Percentiles rank a stretch among this genome's conserved stretches.
phyloP scores from a whole-genome alignment of 768 basidiomycete species.

The Porphyrellus cyaneotinctus region DNA sequence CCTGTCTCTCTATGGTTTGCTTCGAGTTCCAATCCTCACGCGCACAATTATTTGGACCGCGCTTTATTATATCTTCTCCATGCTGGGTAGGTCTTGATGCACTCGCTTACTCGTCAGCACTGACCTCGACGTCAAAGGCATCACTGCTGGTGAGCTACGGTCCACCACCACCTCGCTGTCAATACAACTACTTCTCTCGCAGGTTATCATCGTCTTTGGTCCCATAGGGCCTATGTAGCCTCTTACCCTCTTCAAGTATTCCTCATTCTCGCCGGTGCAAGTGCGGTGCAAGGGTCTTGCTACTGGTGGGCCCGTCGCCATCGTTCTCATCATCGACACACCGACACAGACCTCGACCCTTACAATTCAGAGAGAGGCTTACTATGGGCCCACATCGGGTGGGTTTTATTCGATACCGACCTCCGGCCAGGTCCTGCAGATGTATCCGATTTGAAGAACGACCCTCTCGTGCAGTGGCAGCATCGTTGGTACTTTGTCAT shows the following conservation, averaged over 20 bases:
- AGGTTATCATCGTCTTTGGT: conserved; percentile 86
- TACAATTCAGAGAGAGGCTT: conserved; percentile 78
- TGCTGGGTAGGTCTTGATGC: conserved; percentile 54
- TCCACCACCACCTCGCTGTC: background rate
- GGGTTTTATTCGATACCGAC: conserved; percentile 77
- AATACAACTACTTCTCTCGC: conserved; percentile 7
- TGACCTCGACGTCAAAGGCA: conserved; percentile 34
- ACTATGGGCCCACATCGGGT: conserved; percentile 78
- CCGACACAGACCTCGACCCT: conserved; percentile 83
- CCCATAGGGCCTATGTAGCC: conserved; percentile 80
- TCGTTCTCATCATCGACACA: conserved; percentile 80
- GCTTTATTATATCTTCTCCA: conserved; percentile 81
- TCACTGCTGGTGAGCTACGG: conserved; percentile 43
- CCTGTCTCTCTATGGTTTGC: conserved; percentile 65
- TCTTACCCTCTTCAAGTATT: conserved; percentile 65
- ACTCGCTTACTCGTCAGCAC: conserved; percentile 10
- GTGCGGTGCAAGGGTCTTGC: conserved; percentile 83
- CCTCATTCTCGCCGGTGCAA: conserved; percentile 70
- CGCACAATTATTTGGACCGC: conserved; percentile 60
- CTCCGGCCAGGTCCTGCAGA: conserved; percentile 70
- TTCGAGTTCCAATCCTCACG: conserved; percentile 39
- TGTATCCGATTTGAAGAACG: conserved; percentile 65
- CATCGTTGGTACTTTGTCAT: conserved; percentile 69
- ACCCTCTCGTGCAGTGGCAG: conserved; percentile 72
- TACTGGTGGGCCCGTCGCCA: conserved; percentile 86